Evolutionary conservation across 176 grass and related monocot species (phyloP).

Genomic region (Raddia distichophylla): DNA sequence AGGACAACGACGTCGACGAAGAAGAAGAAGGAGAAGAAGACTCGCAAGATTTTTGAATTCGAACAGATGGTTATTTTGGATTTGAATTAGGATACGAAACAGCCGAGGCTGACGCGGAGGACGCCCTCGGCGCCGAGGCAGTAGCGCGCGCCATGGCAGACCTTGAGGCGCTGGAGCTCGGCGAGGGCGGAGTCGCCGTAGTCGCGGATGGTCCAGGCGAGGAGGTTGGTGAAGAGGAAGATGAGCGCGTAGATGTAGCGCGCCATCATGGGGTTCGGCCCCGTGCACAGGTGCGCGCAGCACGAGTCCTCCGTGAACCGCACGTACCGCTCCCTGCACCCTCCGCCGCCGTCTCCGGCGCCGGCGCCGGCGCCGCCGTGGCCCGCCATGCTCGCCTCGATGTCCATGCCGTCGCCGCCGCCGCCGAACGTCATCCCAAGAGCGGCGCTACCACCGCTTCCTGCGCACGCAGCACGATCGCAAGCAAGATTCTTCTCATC

Average conservation of each 20-base stretch:
- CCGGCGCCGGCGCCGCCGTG: neutral
- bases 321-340: conserved; percentile 37
- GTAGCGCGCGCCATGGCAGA: conserved; percentile 56
- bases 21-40: neutral
- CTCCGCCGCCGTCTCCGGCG: neutral
- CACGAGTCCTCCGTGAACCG: conserved; percentile 65
- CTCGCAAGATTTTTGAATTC: neutral
- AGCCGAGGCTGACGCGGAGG: conserved; percentile 89
- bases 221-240: conserved; percentile 80
- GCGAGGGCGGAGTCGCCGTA: conserved; percentile 66
- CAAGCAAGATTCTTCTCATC: neutral
- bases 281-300: conserved; percentile 52
- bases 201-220: conserved; percentile 93
- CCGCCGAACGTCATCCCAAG: conserved; percentile 5
- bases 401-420: neutral
- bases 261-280: conserved; percentile 80
- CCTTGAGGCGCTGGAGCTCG: conserved; percentile 66
- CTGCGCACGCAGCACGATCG: neutral
- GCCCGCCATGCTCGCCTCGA: conserved; percentile 5
- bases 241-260: conserved; percentile 87
- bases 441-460: neutral
- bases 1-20: neutral
- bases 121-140: conserved; percentile 93
- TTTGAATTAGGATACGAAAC: conserved; percentile 77
- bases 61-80: too few relatives aligned